A percentile compares a stretch with the other conserved stretches of the same genome.
Evolutionary conservation across 2,329 filamentous ascomycete species (phyloP).

Genomic region (Talaromyces sp.): DNA sequence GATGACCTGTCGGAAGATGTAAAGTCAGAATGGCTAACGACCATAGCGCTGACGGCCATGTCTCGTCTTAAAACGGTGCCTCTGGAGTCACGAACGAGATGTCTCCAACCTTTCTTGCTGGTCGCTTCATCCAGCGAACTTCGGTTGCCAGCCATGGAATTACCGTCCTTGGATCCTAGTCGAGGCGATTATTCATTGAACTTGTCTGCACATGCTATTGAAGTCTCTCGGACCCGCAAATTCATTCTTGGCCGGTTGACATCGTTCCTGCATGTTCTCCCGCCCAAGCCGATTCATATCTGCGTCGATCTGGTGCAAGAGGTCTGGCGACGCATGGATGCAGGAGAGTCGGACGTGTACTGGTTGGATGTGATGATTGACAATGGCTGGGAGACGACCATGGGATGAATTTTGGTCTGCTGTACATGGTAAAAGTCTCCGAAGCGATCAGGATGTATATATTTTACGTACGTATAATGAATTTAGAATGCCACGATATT

Average conservation of each 20-base stretch:
- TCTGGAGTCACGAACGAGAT: slow-evolving; percentile 51
- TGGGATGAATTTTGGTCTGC: slow-evolving; percentile 37
- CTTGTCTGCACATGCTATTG: slow-evolving; percentile 40
- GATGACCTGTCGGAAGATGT: slow-evolving; percentile 20
- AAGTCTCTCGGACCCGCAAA: slow-evolving; percentile 46
- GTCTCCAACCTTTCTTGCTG: slow-evolving; percentile 52
- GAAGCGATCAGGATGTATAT: slow-evolving; percentile 8
- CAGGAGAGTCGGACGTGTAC: slow-evolving; percentile 44
- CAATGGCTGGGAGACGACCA: slow-evolving; percentile 55
- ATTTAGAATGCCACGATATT: background rate
- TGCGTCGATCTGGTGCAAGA: slow-evolving; percentile 51
- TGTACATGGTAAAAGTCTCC: slow-evolving; percentile 4
- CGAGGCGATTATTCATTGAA: slow-evolving; percentile 29
- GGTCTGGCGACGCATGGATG: slow-evolving; percentile 52
- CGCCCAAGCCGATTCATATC: slow-evolving; percentile 50
- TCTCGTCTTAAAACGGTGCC: slow-evolving; percentile 49
- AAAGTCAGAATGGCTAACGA: slow-evolving; percentile 45
- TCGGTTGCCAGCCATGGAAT: slow-evolving; percentile 39
- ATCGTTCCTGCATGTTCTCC: slow-evolving; percentile 45
- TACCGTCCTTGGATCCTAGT: background rate
- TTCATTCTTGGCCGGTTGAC: slow-evolving; percentile 50
- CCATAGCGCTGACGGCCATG: slow-evolving; percentile 51
- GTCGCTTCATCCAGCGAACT: slow-evolving; percentile 52
- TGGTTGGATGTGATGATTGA: slow-evolving; percentile 58
- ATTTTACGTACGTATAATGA: no score